These are phyloP conservation scores for Pseudocercospora fuligena DNA, from an alignment of 2,329 filamentous ascomycete genomes.

Conservation along the genomic window DNA sequence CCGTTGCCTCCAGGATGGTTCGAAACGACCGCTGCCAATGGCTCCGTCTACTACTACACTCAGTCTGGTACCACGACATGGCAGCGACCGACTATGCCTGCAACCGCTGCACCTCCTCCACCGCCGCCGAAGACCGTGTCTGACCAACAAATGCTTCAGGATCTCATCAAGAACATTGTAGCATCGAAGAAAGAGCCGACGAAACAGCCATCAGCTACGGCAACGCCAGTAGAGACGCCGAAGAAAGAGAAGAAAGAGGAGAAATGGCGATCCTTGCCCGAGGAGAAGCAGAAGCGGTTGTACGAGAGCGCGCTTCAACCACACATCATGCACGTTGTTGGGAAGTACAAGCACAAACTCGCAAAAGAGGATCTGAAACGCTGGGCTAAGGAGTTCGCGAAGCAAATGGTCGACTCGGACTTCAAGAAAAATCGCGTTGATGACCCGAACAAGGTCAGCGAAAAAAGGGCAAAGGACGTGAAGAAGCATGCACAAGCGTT, in stretches of 20 bases:
- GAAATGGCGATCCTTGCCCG: slow-evolving; percentile 70
- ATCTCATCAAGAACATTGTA: slow-evolving; percentile 71
- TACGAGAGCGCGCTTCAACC: slow-evolving; percentile 92
- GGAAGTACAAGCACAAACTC: slow-evolving; percentile 85
- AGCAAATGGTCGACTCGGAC: slow-evolving; percentile 89
- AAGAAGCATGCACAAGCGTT: slow-evolving; percentile 84
- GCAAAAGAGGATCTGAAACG: slow-evolving; percentile 76
- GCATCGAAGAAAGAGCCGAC: slow-evolving; percentile 66
- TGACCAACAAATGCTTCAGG: slow-evolving; percentile 77
- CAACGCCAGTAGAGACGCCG: slow-evolving; percentile 67
- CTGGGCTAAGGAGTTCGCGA: slow-evolving; percentile 68
- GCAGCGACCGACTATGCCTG: slow-evolving; percentile 74
- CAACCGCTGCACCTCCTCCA: slow-evolving; percentile 59
- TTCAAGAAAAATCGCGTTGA: slow-evolving; percentile 87
- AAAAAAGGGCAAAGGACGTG: slow-evolving; percentile 80
- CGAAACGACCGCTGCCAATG: slow-evolving; percentile 70
- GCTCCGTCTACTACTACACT: slow-evolving; percentile 85
- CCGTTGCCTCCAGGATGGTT: slow-evolving; percentile 86
- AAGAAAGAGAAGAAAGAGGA: slow-evolving; percentile 63
- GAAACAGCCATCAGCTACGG: slow-evolving; percentile 59
- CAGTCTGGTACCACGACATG: slow-evolving; percentile 78
- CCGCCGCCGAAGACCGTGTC: slow-evolving; percentile 68
- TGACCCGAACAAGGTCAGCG: slow-evolving; percentile 76
- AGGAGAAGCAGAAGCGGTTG: slow-evolving; percentile 91
- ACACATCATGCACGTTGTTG: slow-evolving; percentile 81